These are phyloP conservation scores for Psidium friedrichsthalianum DNA, from an alignment of 345 rosid species.

Conservation along the genomic window DNA sequence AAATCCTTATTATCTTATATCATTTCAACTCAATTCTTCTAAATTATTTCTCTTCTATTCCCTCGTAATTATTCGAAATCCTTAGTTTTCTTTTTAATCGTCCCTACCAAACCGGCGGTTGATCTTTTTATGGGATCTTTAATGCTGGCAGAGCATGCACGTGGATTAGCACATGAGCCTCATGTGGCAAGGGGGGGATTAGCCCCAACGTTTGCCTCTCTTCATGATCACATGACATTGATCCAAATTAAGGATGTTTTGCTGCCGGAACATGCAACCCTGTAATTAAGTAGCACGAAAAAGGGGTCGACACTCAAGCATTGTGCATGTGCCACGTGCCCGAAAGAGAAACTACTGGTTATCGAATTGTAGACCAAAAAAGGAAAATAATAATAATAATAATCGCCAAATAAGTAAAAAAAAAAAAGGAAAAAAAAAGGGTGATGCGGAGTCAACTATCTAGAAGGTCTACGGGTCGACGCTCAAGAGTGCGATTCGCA, in stretches of 20 bases:
- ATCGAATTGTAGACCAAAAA: neutral
- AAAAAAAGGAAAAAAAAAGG: neutral
- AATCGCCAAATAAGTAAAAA: too few relatives aligned
- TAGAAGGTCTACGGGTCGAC: neutral
- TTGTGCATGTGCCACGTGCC: neutral
- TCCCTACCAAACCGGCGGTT: neutral
- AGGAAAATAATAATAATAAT: neutral
- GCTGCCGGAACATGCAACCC: neutral
- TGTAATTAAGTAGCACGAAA: neutral
- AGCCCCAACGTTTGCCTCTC: neutral
- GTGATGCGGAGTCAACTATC: neutral
- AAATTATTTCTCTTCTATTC: neutral
- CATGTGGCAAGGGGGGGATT: neutral
- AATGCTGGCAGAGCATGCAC: neutral
- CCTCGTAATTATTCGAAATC: neutral
- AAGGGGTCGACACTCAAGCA: neutral
- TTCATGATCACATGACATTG: neutral
- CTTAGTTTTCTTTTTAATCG: neutral
- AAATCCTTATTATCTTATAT: neutral
- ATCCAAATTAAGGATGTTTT: neutral
- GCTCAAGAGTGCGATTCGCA: neutral
- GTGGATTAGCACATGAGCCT: neutral
- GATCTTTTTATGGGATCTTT: neutral
- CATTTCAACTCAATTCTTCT: neutral
- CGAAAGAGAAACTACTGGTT: neutral